Conservation (phyloP, 768 basidiomycete genomes). For the Lactarius hatsudake region DNA sequence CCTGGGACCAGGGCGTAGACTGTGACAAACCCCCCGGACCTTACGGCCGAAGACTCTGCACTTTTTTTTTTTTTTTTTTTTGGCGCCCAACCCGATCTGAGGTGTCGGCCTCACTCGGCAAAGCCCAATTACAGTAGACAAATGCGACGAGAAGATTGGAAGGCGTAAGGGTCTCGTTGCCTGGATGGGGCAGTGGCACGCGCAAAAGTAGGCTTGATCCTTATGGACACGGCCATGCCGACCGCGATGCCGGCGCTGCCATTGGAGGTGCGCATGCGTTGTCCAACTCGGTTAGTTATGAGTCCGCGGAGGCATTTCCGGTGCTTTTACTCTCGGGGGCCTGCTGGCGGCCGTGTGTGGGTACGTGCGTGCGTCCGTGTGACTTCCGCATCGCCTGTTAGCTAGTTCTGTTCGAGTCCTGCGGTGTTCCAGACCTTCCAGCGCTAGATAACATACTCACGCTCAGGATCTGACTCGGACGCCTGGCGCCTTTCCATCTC, state of each 20-base stretch:
- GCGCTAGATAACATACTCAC: constrained; percentile 9
- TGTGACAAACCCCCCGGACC: not conserved
- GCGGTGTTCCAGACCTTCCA: not conserved
- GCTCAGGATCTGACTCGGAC: not conserved
- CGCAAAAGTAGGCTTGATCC: not conserved
- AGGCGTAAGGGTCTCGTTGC: not conserved
- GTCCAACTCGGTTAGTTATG: not conserved
- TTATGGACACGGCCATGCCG: not conserved
- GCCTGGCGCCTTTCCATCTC: not conserved
- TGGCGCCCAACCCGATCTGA: not conserved
- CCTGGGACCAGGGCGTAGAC: not conserved
- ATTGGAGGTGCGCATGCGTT: not conserved
- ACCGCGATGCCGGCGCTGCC: constrained; percentile 3
- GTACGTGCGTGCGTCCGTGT: not conserved
- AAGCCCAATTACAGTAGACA: not conserved
- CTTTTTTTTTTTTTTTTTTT: not conserved
- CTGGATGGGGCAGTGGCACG: not conserved
- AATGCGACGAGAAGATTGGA: not conserved
- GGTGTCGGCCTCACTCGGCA: not conserved
- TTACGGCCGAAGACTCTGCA: not conserved
- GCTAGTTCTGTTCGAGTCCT: not conserved
- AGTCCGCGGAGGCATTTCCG: constrained; percentile 1
- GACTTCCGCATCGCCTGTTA: not conserved
- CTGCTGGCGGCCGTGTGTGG: not conserved
- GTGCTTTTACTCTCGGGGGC: not conserved